These are phyloP conservation scores for Rugonectria rugulosa DNA, from an alignment of 2,329 filamentous ascomycete genomes.

Conservation along the genomic window DNA sequence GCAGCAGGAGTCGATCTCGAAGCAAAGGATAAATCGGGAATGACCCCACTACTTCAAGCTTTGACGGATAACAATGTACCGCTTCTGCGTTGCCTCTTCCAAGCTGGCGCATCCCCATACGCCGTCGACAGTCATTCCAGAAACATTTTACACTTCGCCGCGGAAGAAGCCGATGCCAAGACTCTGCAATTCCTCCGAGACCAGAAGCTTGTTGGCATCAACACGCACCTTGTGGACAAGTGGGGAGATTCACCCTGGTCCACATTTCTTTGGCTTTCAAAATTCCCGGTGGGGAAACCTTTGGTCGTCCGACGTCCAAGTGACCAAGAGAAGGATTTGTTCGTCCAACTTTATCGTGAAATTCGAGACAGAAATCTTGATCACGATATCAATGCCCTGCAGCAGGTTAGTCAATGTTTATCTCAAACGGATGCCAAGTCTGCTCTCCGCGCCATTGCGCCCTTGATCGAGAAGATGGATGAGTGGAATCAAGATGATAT, in stretches of 20 bases:
- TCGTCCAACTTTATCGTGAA: not conserved
- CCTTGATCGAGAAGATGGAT: not conserved
- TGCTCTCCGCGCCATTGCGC: not conserved
- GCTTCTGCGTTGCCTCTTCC: not conserved
- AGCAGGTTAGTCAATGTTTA: not conserved
- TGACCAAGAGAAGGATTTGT: not conserved
- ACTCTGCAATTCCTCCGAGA: not conserved
- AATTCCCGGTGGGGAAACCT: too few species aligned
- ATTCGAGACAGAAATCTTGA: conserved; percentile 8
- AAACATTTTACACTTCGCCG: not conserved
- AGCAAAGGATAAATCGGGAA: not conserved
- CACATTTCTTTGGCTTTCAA: not conserved
- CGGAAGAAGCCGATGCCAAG: not conserved
- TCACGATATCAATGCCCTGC: not conserved
- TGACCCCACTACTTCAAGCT: not conserved
- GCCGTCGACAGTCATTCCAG: rapidly evolving
- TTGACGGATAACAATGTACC: not conserved
- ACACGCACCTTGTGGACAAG: not conserved
- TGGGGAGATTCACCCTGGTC: not conserved
- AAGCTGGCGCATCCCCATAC: not conserved
- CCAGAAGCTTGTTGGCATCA: not conserved
- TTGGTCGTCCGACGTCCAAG: not conserved
- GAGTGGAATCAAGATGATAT: conserved; percentile 5
- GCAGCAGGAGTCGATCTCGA: not conserved
- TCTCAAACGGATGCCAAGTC: not conserved